Percentiles rank a stretch among this genome's conserved stretches.
Conservation (phyloP, 345 rosid genomes). For the Arabidopsis arenosa region DNA sequence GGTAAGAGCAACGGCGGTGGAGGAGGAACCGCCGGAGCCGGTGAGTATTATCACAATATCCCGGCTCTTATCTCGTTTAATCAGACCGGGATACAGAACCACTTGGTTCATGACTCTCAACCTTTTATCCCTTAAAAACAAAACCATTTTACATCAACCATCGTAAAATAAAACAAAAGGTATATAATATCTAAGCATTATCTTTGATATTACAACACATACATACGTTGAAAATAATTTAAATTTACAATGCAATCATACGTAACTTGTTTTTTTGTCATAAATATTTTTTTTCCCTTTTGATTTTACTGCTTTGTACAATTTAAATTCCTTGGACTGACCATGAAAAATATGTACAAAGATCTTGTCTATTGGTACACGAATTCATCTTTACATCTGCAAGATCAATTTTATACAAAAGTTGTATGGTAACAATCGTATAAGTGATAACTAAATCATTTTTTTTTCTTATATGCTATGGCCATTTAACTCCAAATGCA, state of each 20-base stretch:
- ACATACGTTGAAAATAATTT: conserved; percentile 33
- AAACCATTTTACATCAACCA: background rate
- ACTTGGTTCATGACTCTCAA: conserved; percentile 69
- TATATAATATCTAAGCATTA: conserved; percentile 8
- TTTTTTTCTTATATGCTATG: too few relatives aligned
- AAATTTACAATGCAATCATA: conserved; percentile 12
- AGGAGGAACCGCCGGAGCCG: conserved; percentile 39
- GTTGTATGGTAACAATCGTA: too few relatives aligned
- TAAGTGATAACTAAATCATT: too few relatives aligned
- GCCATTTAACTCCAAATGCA: conserved; percentile 9
- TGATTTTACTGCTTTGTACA: conserved; percentile 23
- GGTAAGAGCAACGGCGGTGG: conserved; percentile 44
- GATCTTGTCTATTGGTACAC: conserved; percentile 20
- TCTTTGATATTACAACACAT: background rate
- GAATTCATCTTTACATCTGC: background rate
- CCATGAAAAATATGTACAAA: conserved; percentile 34
- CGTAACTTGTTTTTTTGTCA: conserved; percentile 16
- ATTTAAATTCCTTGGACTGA: conserved; percentile 27
- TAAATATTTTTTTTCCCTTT: background rate
- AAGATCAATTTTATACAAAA: background rate
- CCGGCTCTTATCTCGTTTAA: conserved; percentile 73
- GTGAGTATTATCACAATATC: conserved; percentile 54
- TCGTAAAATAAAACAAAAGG: conserved; percentile 34
- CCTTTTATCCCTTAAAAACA: conserved; percentile 58
- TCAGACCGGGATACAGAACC: conserved; percentile 62